These are phyloP conservation scores for Flaveria robusta DNA, from an alignment of 129 eudicot species.

Conservation along the genomic window DNA sequence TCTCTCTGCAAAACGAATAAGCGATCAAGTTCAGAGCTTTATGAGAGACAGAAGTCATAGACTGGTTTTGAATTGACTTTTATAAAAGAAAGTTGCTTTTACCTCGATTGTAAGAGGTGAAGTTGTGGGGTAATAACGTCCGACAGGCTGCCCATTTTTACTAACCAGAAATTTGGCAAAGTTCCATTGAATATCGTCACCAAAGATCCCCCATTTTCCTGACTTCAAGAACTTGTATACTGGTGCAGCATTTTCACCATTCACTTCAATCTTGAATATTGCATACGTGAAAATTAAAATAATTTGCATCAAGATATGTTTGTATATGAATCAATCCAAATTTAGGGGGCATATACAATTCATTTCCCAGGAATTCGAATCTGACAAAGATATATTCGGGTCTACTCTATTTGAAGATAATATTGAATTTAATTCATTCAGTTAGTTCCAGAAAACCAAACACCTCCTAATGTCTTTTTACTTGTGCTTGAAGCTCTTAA, in stretches of 20 bases:
- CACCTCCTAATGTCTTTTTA: neutral
- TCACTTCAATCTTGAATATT: slow-evolving; percentile 68
- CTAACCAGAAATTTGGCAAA: slow-evolving; percentile 80
- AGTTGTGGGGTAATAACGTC: slow-evolving; percentile 91
- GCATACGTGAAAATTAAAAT: neutral
- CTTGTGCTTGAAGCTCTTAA: neutral
- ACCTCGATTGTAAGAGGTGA: slow-evolving; percentile 91
- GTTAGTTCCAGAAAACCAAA: neutral
- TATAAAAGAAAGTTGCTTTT: neutral
- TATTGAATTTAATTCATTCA: neutral
- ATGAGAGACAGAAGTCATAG: neutral
- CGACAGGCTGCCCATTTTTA: slow-evolving; percentile 63
- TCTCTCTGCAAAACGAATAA: slow-evolving; percentile 35
- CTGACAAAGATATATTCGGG: neutral
- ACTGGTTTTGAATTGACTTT: neutral
- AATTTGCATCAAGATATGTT: slow-evolving; percentile 10
- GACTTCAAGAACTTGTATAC: slow-evolving; percentile 74
- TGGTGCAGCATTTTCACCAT: slow-evolving; percentile 67
- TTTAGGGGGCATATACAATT: neutral
- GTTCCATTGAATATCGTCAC: slow-evolving; percentile 87
- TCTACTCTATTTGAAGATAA: neutral
- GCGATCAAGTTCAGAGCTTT: slow-evolving; percentile 19
- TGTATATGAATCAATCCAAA: neutral
- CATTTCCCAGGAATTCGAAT: neutral
- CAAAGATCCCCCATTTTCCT: slow-evolving; percentile 75